phyloP scores from a whole-genome alignment of 2,329 filamentous ascomycete genomes.

The Botrytis aclada region DNA sequence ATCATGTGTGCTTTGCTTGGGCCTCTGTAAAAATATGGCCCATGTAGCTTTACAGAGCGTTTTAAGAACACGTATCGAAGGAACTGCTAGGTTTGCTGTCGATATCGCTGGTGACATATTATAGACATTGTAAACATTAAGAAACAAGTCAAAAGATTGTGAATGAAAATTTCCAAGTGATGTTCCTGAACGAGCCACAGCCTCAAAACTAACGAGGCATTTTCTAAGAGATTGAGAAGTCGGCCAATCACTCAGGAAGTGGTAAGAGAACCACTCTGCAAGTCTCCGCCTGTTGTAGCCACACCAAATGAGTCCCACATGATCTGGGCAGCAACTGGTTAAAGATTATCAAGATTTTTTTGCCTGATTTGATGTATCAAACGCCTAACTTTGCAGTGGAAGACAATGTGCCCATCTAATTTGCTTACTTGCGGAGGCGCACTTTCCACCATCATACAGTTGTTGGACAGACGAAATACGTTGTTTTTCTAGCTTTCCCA shows the following conservation, averaged over 20 bases:
- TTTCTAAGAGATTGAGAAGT: neutral
- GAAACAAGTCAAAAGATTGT: neutral
- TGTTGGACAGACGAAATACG: too few species aligned
- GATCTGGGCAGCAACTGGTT: neutral
- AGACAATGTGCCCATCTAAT: too few species aligned
- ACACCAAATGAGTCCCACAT: neutral
- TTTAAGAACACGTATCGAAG: too few species aligned
- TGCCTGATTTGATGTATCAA: neutral
- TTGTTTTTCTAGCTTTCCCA: too few species aligned
- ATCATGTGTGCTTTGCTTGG: too few species aligned
- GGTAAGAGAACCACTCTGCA: neutral
- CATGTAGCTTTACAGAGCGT: too few species aligned
- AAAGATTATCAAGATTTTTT: rapidly evolving
- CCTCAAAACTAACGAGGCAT: neutral
- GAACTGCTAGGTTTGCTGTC: rapidly evolving
- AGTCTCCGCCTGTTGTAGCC: neutral
- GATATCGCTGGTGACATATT: neutral
- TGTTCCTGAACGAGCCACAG: neutral
- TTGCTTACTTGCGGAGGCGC: too few species aligned
- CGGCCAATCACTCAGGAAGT: neutral
- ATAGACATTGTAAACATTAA: neutral
- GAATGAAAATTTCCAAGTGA: neutral
- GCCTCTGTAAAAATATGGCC: too few species aligned
- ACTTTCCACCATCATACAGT: too few species aligned
- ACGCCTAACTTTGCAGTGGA: neutral